Evolutionary conservation across 495 filamentous ascomycete species (phyloP).

Genomic region (Talaromyces thailandensis): DNA sequence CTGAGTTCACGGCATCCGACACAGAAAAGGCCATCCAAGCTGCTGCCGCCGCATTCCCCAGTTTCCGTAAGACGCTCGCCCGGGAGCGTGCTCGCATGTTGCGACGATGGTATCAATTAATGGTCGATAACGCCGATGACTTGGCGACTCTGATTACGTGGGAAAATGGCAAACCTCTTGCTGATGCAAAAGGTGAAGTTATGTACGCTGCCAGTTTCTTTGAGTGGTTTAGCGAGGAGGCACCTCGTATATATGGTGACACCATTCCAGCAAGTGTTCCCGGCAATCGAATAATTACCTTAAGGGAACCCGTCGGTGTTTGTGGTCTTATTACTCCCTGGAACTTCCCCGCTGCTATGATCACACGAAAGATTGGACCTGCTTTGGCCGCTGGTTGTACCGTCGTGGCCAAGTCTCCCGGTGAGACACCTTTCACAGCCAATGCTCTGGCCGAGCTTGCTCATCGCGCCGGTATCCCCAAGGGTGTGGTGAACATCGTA

Average conservation of each 20-base stretch:
- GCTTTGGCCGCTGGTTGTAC: conserved; percentile 46
- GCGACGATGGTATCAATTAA: conserved; percentile 39
- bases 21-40: conserved; percentile 70
- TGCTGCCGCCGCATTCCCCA: conserved; percentile 64
- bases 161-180: conserved; percentile 70
- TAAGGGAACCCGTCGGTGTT: conserved; percentile 29
- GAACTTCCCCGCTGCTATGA: conserved; percentile 85
- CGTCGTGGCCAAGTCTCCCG: conserved; percentile 40
- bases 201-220: conserved; percentile 70
- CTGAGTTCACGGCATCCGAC: conserved; percentile 70
- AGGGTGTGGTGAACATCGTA: conserved; percentile 40
- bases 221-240: conserved; percentile 77
- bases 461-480: conserved; percentile 39
- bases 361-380: conserved; percentile 67
- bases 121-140: conserved; percentile 68
- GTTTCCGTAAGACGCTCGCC: conserved; percentile 64
- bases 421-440: conserved; percentile 39
- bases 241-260: conserved; percentile 61
- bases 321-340: conserved; percentile 38
- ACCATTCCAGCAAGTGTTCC: conserved; percentile 52
- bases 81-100: conserved; percentile 62
- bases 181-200: conserved; percentile 66
- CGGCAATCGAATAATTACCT: conserved; percentile 25
- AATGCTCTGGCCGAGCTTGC: conserved; percentile 37
- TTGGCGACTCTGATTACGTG: conserved; percentile 51